Base-by-base conservation (phyloP, 306 rosid species). In the Fragaria ananassa region DNA sequence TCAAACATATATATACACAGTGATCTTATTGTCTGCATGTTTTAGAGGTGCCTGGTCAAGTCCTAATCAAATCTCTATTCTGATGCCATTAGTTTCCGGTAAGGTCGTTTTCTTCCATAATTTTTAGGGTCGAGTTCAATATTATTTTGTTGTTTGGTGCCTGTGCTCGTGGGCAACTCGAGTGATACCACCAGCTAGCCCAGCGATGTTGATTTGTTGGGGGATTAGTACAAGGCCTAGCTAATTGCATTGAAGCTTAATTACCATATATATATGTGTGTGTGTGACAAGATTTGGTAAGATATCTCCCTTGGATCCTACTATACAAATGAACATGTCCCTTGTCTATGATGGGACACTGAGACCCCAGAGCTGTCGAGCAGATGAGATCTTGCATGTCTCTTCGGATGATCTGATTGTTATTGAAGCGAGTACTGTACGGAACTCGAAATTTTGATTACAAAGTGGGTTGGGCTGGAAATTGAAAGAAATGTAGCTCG, bases 221-320 rank as follows among this genome's bases (percentile, higher is more conserved):
- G 61, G 31, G 17, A 14, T 54, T 7, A 21, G 4, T 44, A 23
- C 27, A 15, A 6, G 27, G 42, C 42, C 44, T 45, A 45, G 50
- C 35, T 37, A 1, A 35, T 72, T 39, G 51, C 19, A 14, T 35
- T 14, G 25, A 72, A 57, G 77, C 25, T 23, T 21, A 37, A 6
- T 35, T 5, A 15, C 23, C 21, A 0, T 29, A 2, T 29, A 14
- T 27, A 61, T 31, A 29, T 29, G 1, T 29, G 0, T 29, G 34
- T 29, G 34, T 60, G 18, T 56, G 18, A 56, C 49, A 37, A 54
- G 76, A 72, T n/a, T 72, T 37, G 23, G 65, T 12, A 53, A 35
- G 65, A 72, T 72, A n/a, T 72, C 65, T 54, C 47, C 12, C 15
- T 72, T 72, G 76, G 37, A 72, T 72, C 66, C 42, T 72, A n/a